Percentiles rank a stretch among this genome's conserved stretches.
These are phyloP conservation scores for Ceratobasidium theobromae DNA, from an alignment of 1,284 basidiomycete genomes.

Conservation along the genomic window DNA sequence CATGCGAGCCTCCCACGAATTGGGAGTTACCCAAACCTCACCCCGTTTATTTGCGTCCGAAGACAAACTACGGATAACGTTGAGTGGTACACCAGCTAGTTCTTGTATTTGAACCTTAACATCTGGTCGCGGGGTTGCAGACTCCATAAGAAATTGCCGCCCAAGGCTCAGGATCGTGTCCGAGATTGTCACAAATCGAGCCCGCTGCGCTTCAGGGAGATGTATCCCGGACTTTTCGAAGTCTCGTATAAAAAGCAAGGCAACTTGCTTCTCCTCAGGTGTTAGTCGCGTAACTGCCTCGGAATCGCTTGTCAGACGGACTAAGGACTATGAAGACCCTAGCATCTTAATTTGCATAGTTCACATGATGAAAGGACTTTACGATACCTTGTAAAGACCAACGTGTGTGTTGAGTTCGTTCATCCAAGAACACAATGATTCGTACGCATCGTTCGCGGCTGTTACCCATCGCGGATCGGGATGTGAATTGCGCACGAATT, in stretches of 20 bases:
- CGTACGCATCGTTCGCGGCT: constrained; percentile 86
- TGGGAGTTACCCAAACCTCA: constrained; percentile 72
- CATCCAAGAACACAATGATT: constrained; percentile 94
- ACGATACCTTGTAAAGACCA: constrained; percentile 84
- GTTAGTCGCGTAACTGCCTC: constrained; percentile 41
- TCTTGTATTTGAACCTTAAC: constrained; percentile 36
- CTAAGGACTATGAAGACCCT: constrained; percentile 6
- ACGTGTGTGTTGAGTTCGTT: constrained; percentile 95
- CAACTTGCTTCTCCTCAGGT: constrained; percentile 64
- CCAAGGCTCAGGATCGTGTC: constrained; percentile 90
- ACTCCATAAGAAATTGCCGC: constrained; percentile 77
- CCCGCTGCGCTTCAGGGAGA: constrained; percentile 73
- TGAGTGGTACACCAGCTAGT: constrained; percentile 41
- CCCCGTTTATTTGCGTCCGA: constrained; percentile 40
- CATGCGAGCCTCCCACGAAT: constrained; percentile 87
- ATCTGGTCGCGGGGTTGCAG: constrained; percentile 55
- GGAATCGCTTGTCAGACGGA: constrained; percentile 42
- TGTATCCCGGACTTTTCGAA: constrained; percentile 98
- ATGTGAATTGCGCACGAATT: constrained; percentile 91
- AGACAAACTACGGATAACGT: constrained; percentile 22
- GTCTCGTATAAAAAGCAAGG: constrained; percentile 91
- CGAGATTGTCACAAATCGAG: constrained; percentile 86
- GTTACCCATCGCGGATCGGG: constrained; percentile 82
- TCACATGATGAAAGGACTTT: constrained; percentile 40
- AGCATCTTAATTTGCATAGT: neutral